Base-by-base conservation (phyloP, 805 yeast species). In the Yarrowia osloensis region DNA sequence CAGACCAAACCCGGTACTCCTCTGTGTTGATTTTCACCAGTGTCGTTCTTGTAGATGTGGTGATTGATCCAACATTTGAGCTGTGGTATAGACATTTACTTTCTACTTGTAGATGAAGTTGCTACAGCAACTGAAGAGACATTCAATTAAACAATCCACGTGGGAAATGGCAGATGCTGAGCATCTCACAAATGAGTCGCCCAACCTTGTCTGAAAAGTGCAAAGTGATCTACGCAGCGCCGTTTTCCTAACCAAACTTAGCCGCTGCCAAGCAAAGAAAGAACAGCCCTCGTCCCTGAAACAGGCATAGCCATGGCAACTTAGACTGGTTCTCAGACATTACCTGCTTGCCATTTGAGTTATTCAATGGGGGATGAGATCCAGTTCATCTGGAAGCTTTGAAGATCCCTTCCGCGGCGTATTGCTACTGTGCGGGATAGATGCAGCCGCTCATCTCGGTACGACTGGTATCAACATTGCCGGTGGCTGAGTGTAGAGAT, bases 171-270 rank as follows among this genome's bases (percentile, higher is more conserved):
- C 4, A 21, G 55, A 47, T 17, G 15, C 26, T 40, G 46, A 8
- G n/a, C 29, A 21, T 17, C 6, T 46, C 31, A 8, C 4, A 5
- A 19, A 29, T 13, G 28, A 50, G 21, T 17, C 21, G 29, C 40
- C 29, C 57, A 50, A 21, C 40, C 21, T 33, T 33, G 21, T 24
- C 29, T 21, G 15, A 37, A 29, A 29, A 49, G 55, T 49, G 37
- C 54, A 9, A 1, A 7, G 22, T n/a, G 57, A 50, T 50, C 40
- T 21, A 21, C 57, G 33, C 57, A 31, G 21, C 40, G 40, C 57
- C 57, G 40, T 50, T 50, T 50, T 50, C 57, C 22, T 50, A 50
- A 40, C 28, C 9, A 13, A 50, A 50, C 57, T 22, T 33, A 21
- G 22, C 29, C 26, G 13, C 13, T 33, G 40, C 57, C 57, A 33